Base-by-base conservation (phyloP, 2,329 filamentous ascomycete genomes). In the Macroventuria anomochaeta region DNA sequence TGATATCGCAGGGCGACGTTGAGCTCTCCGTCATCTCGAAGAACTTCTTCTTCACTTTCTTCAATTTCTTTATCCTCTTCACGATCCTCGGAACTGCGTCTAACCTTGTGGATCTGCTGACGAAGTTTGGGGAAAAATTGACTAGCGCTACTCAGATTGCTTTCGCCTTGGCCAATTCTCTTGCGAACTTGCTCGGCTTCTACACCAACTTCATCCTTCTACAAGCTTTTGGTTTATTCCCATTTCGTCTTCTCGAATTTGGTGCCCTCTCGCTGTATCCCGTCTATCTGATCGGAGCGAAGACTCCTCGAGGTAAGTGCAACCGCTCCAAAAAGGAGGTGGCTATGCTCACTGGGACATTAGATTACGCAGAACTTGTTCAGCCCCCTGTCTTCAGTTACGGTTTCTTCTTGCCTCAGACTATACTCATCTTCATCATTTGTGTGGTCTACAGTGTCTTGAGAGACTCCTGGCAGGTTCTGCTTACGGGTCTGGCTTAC, bases 21-120 rank as follows among this genome's bases (percentile, higher is more conserved):
- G 95, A 97, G 74, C 82, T 99, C 6, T 97, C 95, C 0, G 83
- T 96, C 37, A 93, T 99, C 61, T 96, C 91, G 47, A 99, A 99
- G 79, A 99, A 97, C 75, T 99, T 97, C 78, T 96, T 97, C 81
- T 99, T 99, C 73, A 93, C 90, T 8, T 99, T 99, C 76, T 97
- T 99, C 84, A 99, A 99, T 76, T 91, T 97, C 52, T 99, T 99
- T 76, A 84, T 97, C 43, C 85, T 97, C 37, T 97, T 97, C 73
- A 96, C 93, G 1, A 83, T 95, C 21, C 90, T 96, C 38, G 90
- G 89, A 47, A 91, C 92, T 4, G 91, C 86, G 1, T 86, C 88
- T 32, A 85, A 88, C 47, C 90, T 96, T 68, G 86, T 86, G 75
- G 80, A 81, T 28, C 83, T 89, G 46, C 81, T 83, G 68, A 76